Conservation (phyloP, 2,329 filamentous ascomycete species). For the Nigrospora oryzae region DNA sequence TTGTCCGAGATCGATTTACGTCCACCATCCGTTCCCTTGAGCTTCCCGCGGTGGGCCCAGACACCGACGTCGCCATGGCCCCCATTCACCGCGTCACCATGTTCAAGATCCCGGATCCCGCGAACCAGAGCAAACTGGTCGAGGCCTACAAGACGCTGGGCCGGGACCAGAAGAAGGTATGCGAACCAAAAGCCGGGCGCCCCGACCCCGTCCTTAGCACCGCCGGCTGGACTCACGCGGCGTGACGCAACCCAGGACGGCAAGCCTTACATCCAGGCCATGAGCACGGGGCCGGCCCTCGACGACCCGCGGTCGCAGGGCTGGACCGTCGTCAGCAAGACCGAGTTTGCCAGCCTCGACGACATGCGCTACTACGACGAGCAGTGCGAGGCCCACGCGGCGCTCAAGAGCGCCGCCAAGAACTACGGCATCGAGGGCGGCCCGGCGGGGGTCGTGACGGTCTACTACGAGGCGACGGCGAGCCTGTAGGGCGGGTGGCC, state of each 20-base stretch:
- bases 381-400: slow-evolving; percentile 12
- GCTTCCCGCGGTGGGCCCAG: background rate
- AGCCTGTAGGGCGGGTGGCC: background rate
- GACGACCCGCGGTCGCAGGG: slow-evolving; percentile 43
- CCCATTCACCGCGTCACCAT: slow-evolving; percentile 40
- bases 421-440: slow-evolving; percentile 7
- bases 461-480: slow-evolving; percentile 7
- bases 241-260: slow-evolving; percentile 42
- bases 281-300: slow-evolving; percentile 40
- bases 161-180: slow-evolving; percentile 32
- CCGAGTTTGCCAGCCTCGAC: slow-evolving; percentile 41
- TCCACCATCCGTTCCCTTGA: background rate
- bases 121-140: slow-evolving; percentile 33
- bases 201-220: background rate
- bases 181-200: slow-evolving; percentile 3
- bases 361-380: slow-evolving; percentile 52
- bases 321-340: slow-evolving; percentile 43
- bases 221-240: background rate
- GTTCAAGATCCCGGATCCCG: slow-evolving; percentile 41
- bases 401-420: slow-evolving; percentile 9
- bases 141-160: slow-evolving; percentile 34
- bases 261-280: slow-evolving; percentile 58
- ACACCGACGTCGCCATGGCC: slow-evolving; percentile 22
- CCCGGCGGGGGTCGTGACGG: slow-evolving; percentile 9
- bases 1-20: background rate